A percentile compares a stretch with the other conserved stretches of the same genome.
These are phyloP conservation scores for Ordospora pajunii DNA, from an alignment of 371 early-diverging fungal genomes.

Conservation along the genomic window DNA sequence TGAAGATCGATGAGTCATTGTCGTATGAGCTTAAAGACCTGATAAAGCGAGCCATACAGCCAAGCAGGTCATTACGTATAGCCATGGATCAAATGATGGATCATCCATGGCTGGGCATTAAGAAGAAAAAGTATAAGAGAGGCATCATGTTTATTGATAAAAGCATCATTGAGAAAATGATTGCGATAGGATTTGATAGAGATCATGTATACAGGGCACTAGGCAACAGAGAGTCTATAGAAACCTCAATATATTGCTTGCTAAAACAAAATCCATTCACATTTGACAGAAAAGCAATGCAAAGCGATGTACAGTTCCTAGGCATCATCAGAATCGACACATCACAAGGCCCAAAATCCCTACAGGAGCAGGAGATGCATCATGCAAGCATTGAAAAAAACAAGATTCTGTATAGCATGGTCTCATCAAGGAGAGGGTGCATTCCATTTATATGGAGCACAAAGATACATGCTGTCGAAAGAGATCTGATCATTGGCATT, in stretches of 20 bases:
- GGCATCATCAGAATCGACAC: too few species aligned
- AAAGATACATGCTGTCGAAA: background rate
- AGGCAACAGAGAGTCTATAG: background rate
- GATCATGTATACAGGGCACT: background rate
- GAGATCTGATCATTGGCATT: background rate
- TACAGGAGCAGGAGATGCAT: background rate
- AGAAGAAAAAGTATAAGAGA: background rate
- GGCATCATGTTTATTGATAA: background rate
- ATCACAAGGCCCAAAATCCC: too few species aligned
- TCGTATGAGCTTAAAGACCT: constrained; percentile 67
- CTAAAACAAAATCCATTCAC: background rate
- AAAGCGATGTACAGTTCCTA: too few species aligned
- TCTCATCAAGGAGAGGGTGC: background rate
- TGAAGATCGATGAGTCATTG: constrained; percentile 62
- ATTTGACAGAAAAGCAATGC: too few species aligned
- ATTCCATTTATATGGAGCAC: background rate
- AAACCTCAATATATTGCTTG: background rate
- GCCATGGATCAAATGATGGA: constrained; percentile 71
- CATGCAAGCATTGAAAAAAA: background rate
- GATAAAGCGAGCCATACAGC: constrained; percentile 63
- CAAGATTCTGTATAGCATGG: background rate
- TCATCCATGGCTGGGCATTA: constrained; percentile 66
- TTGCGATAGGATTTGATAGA: background rate
- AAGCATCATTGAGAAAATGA: background rate
- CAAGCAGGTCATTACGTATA: background rate